phyloP scores from a whole-genome alignment of 2,329 filamentous ascomycete species.

The Colletotrichum musae region DNA sequence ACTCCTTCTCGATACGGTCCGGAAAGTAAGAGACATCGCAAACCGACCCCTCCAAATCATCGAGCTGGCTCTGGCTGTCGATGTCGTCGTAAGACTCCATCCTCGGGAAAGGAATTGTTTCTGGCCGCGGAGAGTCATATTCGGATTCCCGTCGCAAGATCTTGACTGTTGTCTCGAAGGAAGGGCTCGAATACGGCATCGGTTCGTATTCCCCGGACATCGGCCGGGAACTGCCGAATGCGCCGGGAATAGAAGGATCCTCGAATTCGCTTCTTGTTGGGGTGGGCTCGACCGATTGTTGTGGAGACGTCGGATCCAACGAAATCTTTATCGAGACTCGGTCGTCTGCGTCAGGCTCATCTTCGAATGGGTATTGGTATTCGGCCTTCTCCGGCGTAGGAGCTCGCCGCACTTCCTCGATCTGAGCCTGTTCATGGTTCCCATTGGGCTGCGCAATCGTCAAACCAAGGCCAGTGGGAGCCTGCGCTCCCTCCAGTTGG shows the following conservation, averaged over 20 bases:
- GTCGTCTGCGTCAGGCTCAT: conserved; percentile 53
- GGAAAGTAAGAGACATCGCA: conserved; percentile 47
- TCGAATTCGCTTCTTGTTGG: conserved; percentile 46
- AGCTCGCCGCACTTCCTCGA: conserved; percentile 43
- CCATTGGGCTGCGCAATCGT: conserved; percentile 30
- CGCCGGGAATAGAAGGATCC: conserved; percentile 47
- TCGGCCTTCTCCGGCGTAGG: conserved; percentile 50
- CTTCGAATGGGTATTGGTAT: conserved; percentile 67
- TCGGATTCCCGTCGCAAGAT: conserved; percentile 63
- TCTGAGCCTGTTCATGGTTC: conserved; percentile 30
- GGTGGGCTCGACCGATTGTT: conserved; percentile 45
- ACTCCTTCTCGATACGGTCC: conserved; percentile 53
- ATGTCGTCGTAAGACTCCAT: conserved; percentile 55
- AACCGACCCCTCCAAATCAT: conserved; percentile 45
- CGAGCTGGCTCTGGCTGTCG: conserved; percentile 56
- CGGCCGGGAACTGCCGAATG: conserved; percentile 45
- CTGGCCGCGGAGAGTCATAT: conserved; percentile 45
- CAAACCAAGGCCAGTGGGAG: conserved; percentile 36
- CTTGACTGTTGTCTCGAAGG: conserved; percentile 64
- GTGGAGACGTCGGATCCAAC: conserved; percentile 52
- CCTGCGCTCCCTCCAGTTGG: conserved; percentile 48
- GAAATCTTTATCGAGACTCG: conserved; percentile 58
- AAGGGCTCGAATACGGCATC: conserved; percentile 54
- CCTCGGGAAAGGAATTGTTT: conserved; percentile 52
- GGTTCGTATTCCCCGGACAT: conserved; percentile 55